A percentile compares a stretch with the other conserved stretches of the same genome.
Conservation (phyloP, 2,329 filamentous ascomycete species). For the Cordyceps farinosa region DNA sequence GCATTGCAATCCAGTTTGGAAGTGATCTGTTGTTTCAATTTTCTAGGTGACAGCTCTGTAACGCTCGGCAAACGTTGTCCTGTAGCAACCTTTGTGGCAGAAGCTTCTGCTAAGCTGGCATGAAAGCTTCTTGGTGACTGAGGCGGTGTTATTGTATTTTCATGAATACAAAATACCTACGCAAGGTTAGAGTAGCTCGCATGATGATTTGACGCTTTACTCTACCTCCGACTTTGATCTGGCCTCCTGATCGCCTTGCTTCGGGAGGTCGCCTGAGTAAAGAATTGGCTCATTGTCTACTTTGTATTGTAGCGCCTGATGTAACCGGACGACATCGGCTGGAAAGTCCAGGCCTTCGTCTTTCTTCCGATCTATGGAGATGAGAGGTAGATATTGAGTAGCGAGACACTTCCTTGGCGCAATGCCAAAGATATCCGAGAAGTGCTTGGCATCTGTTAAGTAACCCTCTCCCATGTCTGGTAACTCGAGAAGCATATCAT, state of each 20-base stretch:
- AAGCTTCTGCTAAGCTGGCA: not conserved
- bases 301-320: conserved; percentile 26
- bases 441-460: not conserved
- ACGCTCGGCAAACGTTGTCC: not conserved
- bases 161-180: not conserved
- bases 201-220: not conserved
- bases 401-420: conserved; percentile 20
- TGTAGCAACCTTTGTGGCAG: not conserved
- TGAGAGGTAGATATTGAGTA: conserved; percentile 31
- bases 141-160: not conserved
- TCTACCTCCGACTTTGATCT: not conserved
- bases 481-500: not conserved
- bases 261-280: not conserved
- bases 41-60: not conserved
- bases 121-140: not conserved
- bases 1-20: not conserved
- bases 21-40: not conserved
- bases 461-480: not conserved
- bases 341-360: conserved; percentile 31
- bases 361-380: conserved; percentile 21
- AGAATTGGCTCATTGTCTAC: conserved; percentile 24
- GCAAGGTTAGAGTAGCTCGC: not conserved
- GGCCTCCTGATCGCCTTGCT: fast-evolving
- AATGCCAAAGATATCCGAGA: not conserved
- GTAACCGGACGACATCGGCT: conserved; percentile 22